These are phyloP conservation scores for Cladosporium austrohemisphaericum DNA, from an alignment of 2,329 filamentous ascomycete genomes.

Conservation along the genomic window DNA sequence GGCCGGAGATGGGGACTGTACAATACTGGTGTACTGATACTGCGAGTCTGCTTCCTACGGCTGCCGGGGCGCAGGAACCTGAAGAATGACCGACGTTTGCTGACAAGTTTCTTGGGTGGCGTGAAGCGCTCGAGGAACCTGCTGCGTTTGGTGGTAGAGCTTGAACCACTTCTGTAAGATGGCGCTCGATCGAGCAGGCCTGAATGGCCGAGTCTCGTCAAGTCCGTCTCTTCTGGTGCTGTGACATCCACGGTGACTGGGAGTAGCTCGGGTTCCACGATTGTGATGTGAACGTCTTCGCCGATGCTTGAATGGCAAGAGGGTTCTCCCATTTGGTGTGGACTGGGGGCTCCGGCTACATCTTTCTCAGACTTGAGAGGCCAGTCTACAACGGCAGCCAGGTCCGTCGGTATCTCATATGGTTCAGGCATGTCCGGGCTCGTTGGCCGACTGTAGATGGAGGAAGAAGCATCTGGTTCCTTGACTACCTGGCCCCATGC, in stretches of 20 bases:
- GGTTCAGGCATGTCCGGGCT: conserved; percentile 27
- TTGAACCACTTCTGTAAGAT: conserved; percentile 22
- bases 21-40: conserved; percentile 26
- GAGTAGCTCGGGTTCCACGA: neutral
- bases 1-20: conserved; percentile 1
- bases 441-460: conserved; percentile 37
- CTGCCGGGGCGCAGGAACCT: conserved; percentile 26
- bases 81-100: conserved; percentile 30
- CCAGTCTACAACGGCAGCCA: conserved; percentile 16
- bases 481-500: conserved; percentile 37
- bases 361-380: conserved; percentile 5
- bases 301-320: neutral
- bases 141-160: conserved; percentile 19
- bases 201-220: neutral
- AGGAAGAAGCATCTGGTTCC: conserved; percentile 30
- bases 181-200: conserved; percentile 1
- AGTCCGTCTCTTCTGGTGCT: neutral
- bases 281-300: neutral
- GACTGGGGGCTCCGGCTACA: neutral
- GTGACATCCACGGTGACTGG: no score
- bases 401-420: conserved; percentile 5
- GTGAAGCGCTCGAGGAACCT: conserved; percentile 23
- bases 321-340: neutral
- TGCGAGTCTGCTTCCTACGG: conserved; percentile 23
- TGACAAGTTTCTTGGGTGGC: conserved; percentile 23